Base-by-base conservation (phyloP, 495 filamentous ascomycete genomes). In the Staphylotrichum longicolle region DNA sequence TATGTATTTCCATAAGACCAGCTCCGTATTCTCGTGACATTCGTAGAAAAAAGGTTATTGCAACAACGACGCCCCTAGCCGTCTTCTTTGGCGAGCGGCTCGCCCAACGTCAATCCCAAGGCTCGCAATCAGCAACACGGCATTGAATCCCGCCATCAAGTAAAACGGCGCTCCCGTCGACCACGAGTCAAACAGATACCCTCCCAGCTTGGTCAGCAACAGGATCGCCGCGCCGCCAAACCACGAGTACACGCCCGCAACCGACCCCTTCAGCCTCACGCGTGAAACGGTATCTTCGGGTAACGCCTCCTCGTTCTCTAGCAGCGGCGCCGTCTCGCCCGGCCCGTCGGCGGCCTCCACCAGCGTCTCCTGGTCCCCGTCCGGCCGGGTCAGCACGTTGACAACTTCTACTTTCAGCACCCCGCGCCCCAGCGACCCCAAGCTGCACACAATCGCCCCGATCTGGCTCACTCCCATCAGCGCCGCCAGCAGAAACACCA, bases 201-300 rank as follows among this genome's bases (percentile, higher is more conserved):
- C 94, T n/a, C 94, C 94, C 14, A 92, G 70, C 74, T 98, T 98
- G 27, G 94, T 98, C 33, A 98, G 78, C 3, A 96, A 72, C 53
- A 98, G 69, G 37, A 98, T 98, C 0, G 93, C 94, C 0, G 85
- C 87, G n/a, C 93, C 94, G 11, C 94, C 94, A 57, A 87, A 89
- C 59, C 96, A 82, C 55, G 88, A 92, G 68, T 98, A 98, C 1
- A 96, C 86, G 0, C 94, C 94, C 9, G 94, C 93, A 62, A 98
- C 96, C 3, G 88, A 91, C 2, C 94, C 94, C 75, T 97, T 97
- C 32, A 96, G 78, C 40, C 90, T 79, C 4, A 80, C 75, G 27
- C 79, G 68, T 32, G 79, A 76, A 8, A 73, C 68, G 2, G 66
- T 68, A 41, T 71, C 66, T 42, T 65, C 63, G 4, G 64, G 67